Evolutionary conservation across 225 moss, liverwort and hornwort species (phyloP).

Genomic region (Polytrichum formosum): DNA sequence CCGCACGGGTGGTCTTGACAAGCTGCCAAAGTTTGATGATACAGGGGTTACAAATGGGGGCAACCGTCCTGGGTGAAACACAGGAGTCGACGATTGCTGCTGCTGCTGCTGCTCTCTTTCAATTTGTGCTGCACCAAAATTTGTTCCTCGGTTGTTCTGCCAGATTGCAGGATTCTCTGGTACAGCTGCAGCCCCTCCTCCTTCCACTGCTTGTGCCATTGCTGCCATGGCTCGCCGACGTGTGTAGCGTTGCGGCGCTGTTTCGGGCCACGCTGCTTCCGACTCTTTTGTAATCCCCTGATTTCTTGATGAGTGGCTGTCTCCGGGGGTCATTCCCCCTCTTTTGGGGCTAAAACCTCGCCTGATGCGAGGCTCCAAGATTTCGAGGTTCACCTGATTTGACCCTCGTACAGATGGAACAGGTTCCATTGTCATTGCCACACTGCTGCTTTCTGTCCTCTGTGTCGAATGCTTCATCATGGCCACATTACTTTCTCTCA

Average conservation of each 20-base stretch:
- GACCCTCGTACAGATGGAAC: no score
- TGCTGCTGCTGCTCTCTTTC: slow-evolving; percentile 16
- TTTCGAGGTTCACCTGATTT: no score
- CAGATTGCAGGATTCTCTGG: slow-evolving; percentile 12
- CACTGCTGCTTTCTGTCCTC: slow-evolving; percentile 3
- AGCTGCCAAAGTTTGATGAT: slow-evolving; percentile 10
- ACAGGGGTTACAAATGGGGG: slow-evolving; percentile 15
- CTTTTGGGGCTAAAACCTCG: not conserved
- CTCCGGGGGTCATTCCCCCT: not conserved
- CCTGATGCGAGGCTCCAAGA: no score
- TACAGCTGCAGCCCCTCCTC: slow-evolving; percentile 13
- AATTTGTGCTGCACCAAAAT: slow-evolving; percentile 6
- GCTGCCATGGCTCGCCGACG: slow-evolving; percentile 12
- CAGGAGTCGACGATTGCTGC: slow-evolving; percentile 12
- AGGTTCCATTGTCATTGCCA: no score
- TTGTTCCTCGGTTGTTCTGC: slow-evolving; percentile 15
- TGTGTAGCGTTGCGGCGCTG: slow-evolving; percentile 31
- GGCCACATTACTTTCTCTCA: slow-evolving; percentile 11
- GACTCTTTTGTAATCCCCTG: slow-evolving; percentile 16
- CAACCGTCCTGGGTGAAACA: slow-evolving; percentile 20
- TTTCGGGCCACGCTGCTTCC: slow-evolving; percentile 30
- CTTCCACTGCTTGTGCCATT: slow-evolving; percentile 20
- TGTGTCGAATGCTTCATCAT: slow-evolving; percentile 1
- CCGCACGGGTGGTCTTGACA: slow-evolving; percentile 14
- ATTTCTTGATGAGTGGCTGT: not conserved